Evolutionary conservation across 306 rosid genomes (phyloP), one percentile per base, ranked within the genome.

Genomic region (Castanea sativa): DNA sequence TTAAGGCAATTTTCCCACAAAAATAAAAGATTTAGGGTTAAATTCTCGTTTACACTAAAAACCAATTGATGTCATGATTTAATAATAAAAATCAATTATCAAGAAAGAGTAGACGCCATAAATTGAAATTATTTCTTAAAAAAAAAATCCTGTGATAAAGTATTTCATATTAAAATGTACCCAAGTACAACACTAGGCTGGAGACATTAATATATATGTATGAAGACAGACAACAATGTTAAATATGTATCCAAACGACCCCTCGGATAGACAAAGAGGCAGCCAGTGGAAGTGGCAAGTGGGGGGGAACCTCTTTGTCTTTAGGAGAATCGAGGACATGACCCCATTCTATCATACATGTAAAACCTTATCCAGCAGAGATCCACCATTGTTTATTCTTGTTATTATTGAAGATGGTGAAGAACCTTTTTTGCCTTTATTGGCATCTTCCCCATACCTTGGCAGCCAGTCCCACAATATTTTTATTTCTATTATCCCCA

Each of bases 91-190:
- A 38, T 2, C 0, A 41, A 41, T 41, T 2, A 41, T 41, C 0
- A 41, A 2, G 0, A 41, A 2, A 0, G 0, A 41, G 1, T 2
- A 0, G 0, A 41, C 1, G 3, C 1, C 0, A 8, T 2, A 41
- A 0, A 0, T 41, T 8, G 3, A 41, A 41, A 41, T 0, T 8
- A 38, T 2, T 10, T 2, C 11, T 38, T 5, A 1, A 1, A 29
- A 29, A 29, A 7, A 38, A 2, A 7, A 38, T 7, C 45, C 0
- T 7, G 0, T 38, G 0, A 38, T 7, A 38, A 49, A 49, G 12
- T 49, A 49, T 49, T 49, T 49, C 53, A 12, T 49, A 49, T 49
- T 49, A 13, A 49, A 49, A 49, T 49, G 53, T 49, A 12, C 15
- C 53, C 11, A 49, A 7, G 10, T 13, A 49, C 16, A 10, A 4